Evolutionary conservation across 83 land plant genomes (phyloP).

Genomic region (Picea mariana): DNA sequence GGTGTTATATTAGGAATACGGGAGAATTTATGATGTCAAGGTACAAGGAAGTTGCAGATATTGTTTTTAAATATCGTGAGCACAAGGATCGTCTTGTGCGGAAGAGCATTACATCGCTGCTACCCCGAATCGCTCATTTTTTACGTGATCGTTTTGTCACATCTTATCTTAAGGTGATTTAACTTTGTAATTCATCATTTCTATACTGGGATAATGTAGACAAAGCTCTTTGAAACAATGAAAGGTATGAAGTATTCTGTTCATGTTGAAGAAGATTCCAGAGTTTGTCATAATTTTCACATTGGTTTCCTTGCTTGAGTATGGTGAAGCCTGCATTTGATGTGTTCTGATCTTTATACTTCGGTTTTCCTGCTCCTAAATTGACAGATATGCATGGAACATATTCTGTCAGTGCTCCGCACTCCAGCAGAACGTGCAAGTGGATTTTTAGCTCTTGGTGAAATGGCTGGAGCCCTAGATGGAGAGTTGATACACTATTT

Average conservation of each 20-base stretch:
- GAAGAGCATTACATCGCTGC: slow-evolving; percentile 91
- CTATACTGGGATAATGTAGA: neutral
- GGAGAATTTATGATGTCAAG: slow-evolving; percentile 99
- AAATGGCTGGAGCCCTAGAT: slow-evolving; percentile 99
- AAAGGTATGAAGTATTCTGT: neutral
- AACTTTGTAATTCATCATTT: neutral
- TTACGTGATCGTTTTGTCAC: slow-evolving; percentile 96
- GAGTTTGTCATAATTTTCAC: neutral
- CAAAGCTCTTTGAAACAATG: neutral
- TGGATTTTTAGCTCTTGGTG: slow-evolving; percentile 97
- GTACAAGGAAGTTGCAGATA: slow-evolving; percentile 97
- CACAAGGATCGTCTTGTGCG: slow-evolving; percentile 96
- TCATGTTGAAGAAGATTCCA: neutral
- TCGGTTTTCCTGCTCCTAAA: neutral
- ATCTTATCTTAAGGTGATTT: slow-evolving; percentile 82
- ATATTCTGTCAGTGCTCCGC: slow-evolving; percentile 86
- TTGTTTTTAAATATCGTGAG: slow-evolving; percentile 85
- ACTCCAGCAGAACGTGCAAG: slow-evolving; percentile 91
- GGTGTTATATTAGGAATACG: slow-evolving; percentile 68
- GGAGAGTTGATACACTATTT: slow-evolving; percentile 78
- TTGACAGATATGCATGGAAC: slow-evolving; percentile 95
- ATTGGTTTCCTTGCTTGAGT: neutral
- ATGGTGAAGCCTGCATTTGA: neutral
- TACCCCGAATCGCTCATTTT: slow-evolving; percentile 99
- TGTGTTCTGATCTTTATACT: slow-evolving; percentile 14